Percentiles rank a stretch among this genome's conserved stretches.
phyloP scores from a whole-genome alignment of 2,329 filamentous ascomycete genomes.

The Aureobasidium zeae region DNA sequence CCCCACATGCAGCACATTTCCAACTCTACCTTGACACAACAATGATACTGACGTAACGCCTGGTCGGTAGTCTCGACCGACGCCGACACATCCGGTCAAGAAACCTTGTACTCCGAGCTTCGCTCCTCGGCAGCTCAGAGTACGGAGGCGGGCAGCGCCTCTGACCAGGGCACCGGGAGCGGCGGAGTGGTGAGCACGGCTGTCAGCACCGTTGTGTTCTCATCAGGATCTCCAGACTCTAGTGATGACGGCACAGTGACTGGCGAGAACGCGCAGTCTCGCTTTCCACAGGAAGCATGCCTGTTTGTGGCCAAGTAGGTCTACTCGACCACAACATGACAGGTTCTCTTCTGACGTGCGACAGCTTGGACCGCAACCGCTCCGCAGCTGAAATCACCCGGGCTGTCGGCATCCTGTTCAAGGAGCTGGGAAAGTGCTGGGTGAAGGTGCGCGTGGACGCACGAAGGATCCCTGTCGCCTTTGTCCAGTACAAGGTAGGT shows the following conservation, averaged over 20 bases:
- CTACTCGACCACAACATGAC: background rate
- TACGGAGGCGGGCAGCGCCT: no score
- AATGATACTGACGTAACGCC: no score
- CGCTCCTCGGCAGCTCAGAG: no score
- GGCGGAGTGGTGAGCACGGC: background rate
- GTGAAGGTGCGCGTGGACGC: conserved; percentile 55
- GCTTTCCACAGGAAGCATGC: conserved; percentile 48
- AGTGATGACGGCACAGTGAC: background rate
- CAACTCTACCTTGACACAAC: no score
- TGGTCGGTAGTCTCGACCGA: no score
- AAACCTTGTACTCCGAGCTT: no score
- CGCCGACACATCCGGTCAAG: no score
- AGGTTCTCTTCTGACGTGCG: conserved; percentile 1
- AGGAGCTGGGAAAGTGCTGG: conserved; percentile 47
- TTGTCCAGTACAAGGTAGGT: conserved; percentile 52
- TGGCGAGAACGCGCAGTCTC: conserved; percentile 38
- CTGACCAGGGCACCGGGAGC: background rate
- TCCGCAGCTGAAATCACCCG: conserved; percentile 45
- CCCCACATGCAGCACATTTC: no score
- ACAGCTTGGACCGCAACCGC: conserved; percentile 44
- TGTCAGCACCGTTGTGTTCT: background rate
- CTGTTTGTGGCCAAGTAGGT: conserved; percentile 60
- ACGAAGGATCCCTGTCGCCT: conserved; percentile 53
- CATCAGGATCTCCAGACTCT: background rate
- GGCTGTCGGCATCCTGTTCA: conserved; percentile 46